Percentiles rank a stretch among this genome's conserved stretches.
Conservation (phyloP, 2,329 filamentous ascomycete species). For the Juglanconis juglandina region DNA sequence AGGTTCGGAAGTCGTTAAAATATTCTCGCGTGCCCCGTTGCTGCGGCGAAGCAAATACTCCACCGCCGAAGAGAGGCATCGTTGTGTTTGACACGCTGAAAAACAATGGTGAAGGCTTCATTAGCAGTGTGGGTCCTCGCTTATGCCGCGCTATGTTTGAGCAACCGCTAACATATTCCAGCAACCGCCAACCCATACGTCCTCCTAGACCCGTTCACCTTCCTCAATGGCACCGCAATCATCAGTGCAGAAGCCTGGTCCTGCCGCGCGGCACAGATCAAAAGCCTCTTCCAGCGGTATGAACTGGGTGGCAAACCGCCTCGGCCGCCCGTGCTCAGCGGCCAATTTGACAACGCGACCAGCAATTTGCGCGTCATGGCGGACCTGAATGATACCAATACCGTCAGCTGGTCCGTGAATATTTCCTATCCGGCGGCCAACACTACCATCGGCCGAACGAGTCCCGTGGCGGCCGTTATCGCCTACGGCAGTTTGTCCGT, state of each 20-base stretch:
- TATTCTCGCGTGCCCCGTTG: neutral
- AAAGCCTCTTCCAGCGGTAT: constrained; percentile 31
- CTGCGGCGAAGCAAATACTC: neutral
- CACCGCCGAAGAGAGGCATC: neutral
- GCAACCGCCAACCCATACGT: neutral
- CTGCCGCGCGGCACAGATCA: constrained; percentile 40
- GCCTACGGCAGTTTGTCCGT: constrained; percentile 41
- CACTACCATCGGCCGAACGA: constrained; percentile 23
- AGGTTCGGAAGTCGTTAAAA: neutral
- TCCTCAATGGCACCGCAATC: constrained; percentile 34
- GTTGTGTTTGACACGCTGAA: neutral
- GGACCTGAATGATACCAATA: constrained; percentile 23
- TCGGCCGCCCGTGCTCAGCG: constrained; percentile 31
- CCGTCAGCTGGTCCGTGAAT: constrained; percentile 30
- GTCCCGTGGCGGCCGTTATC: constrained; percentile 38
- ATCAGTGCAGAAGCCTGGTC: constrained; percentile 36
- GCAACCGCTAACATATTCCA: neutral
- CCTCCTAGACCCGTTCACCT: constrained; percentile 39
- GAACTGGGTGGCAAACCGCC: constrained; percentile 36
- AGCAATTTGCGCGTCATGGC: constrained; percentile 31
- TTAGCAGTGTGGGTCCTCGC: neutral
- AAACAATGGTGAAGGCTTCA: neutral
- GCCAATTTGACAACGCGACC: constrained; percentile 30
- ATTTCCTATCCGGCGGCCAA: constrained; percentile 33
- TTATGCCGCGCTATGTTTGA: neutral